Evolutionary conservation across 345 rosid genomes (phyloP), one percentile per base, ranked within the genome.

Genomic region (Excoecaria agallocha): DNA sequence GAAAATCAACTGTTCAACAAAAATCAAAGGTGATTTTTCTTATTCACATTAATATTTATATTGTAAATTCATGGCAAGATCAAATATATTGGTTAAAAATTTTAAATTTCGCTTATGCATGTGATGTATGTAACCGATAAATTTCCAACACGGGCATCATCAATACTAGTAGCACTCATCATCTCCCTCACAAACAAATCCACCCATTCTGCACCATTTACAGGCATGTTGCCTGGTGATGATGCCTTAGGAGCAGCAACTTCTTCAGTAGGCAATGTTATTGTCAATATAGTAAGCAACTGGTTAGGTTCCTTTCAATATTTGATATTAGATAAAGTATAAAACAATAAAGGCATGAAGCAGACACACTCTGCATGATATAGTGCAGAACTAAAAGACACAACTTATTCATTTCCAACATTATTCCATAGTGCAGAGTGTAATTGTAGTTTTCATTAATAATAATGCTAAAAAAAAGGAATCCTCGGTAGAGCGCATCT

Each of bases 101-200:
- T n/a, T n/a, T n/a, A n/a, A n/a, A n/a, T n/a, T n/a, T n/a, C n/a
- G n/a, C n/a, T n/a, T n/a, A n/a, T n/a, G n/a, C n/a, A n/a, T n/a
- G n/a, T n/a, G n/a, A n/a, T n/a, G n/a, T n/a, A n/a, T n/a, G n/a
- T n/a, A n/a, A n/a, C n/a, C n/a, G n/a, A n/a, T n/a, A n/a, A n/a
- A n/a, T n/a, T n/a, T n/a, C n/a, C n/a, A n/a, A n/a, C n/a, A n/a
- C 87, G 90, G 13, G 92, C 94, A 82, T 89, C 93, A 75, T 92
- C 96, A 68, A 85, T n/a, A 66, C 82, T 86, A 45, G 84, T 54
- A 77, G 96, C 87, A 49, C 78, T 85, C 57, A 66, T 66, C 84
- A 94, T 80, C 82, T 92, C 94, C 72, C 83, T 82, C 61, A 94
- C 96, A 50, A 94, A 75, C 79, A 90, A 84, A 51, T 92, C 87